Percentiles rank a stretch among this genome's conserved stretches.
These are phyloP conservation scores for Schizosaccharomyces osmophilus DNA, from an alignment of 805 yeast genomes.

Conservation along the genomic window DNA sequence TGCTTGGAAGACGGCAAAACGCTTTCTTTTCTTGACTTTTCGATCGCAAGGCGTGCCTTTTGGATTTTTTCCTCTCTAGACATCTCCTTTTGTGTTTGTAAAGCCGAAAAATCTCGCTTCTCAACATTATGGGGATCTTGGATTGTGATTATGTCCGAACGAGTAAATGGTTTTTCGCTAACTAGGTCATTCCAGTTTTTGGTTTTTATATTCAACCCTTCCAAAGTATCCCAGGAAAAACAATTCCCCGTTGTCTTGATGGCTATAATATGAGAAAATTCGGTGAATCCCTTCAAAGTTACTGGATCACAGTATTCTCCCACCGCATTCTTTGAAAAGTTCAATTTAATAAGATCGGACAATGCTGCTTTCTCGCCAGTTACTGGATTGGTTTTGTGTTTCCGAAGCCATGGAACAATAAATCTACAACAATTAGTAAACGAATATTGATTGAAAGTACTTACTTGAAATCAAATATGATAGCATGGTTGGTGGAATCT, in stretches of 20 bases:
- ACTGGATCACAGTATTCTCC: constrained; percentile 15
- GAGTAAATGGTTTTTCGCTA: constrained; percentile 12
- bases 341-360: constrained; percentile 10
- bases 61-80: neutral
- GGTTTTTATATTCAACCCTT: constrained; percentile 11
- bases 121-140: constrained; percentile 6
- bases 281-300: constrained; percentile 12
- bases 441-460: neutral
- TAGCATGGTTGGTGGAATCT: constrained; percentile 8
- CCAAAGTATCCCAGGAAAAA: constrained; percentile 12
- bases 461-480: constrained; percentile 12
- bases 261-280: constrained; percentile 11
- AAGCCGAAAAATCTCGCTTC: constrained; percentile 3
- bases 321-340: constrained; percentile 9
- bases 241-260: constrained; percentile 13
- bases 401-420: constrained; percentile 11
- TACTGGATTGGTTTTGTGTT: constrained; percentile 12
- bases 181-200: constrained; percentile 13
- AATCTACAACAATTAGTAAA: constrained; percentile 5
- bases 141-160: constrained; percentile 11
- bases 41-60: neutral
- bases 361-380: constrained; percentile 10
- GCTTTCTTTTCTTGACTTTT: neutral
- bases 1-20: neutral
- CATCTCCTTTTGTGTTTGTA: neutral